These are phyloP conservation scores for Lumnitzera racemosa DNA, from an alignment of 345 rosid species.

Conservation along the genomic window DNA sequence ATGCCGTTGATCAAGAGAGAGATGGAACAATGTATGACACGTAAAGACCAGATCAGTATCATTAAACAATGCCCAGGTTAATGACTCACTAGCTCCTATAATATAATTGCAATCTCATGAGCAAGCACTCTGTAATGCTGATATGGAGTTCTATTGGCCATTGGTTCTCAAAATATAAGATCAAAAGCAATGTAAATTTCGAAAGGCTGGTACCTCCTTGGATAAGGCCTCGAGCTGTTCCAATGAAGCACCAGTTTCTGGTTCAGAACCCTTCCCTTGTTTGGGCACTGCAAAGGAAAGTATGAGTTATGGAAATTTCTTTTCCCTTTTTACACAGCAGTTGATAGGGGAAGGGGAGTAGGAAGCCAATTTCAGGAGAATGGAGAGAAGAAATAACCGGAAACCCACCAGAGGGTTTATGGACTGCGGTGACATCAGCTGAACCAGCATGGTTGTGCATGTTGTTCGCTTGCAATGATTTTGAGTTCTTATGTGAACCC, in stretches of 20 bases:
- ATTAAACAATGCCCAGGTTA: too few species aligned
- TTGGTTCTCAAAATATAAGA: too few species aligned
- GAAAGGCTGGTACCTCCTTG: constrained; percentile 54
- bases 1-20: too few species aligned
- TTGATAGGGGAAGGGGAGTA: background rate
- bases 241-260: constrained; percentile 31
- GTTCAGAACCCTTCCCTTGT: constrained; percentile 36
- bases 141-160: too few species aligned
- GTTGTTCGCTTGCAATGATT: constrained; percentile 70
- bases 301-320: background rate
- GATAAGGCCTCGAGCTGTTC: constrained; percentile 57
- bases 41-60: background rate
- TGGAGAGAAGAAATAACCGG: background rate
- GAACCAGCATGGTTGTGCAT: constrained; percentile 33
- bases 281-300: constrained; percentile 38
- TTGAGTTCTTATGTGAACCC: constrained; percentile 53
- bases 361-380: background rate
- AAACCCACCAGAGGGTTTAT: constrained; percentile 32
- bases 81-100: too few species aligned
- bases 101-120: too few species aligned
- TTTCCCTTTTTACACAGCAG: background rate
- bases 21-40: background rate
- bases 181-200: too few species aligned
- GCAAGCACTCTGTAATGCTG: too few species aligned
- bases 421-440: constrained; percentile 18